phyloP scores from a whole-genome alignment of 192 early-diverging fungal genomes.

The Cetraspora pellucida region DNA sequence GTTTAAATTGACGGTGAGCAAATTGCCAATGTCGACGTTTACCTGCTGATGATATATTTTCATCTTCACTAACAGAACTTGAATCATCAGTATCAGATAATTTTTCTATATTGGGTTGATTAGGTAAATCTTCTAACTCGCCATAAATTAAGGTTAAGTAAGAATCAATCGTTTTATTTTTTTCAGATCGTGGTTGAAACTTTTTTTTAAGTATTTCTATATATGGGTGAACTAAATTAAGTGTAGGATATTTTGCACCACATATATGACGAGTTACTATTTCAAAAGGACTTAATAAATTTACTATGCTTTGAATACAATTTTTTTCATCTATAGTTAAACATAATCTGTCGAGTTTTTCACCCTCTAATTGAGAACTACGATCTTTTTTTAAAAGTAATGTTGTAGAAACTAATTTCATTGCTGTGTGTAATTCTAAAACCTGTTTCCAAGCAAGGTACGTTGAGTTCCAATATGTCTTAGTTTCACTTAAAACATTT shows the following conservation, averaged over 20 bases:
- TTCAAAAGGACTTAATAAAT: no score
- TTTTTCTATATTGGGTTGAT: neutral
- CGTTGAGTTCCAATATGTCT: neutral
- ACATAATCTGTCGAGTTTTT: neutral
- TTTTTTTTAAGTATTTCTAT: neutral
- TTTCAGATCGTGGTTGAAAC: neutral
- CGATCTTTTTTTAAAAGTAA: neutral
- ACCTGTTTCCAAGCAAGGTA: neutral
- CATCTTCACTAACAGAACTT: conserved; percentile 3
- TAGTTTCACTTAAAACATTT: neutral
- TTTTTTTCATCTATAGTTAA: neutral
- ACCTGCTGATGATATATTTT: neutral
- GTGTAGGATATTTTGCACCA: no score
- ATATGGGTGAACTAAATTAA: neutral
- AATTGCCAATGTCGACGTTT: neutral
- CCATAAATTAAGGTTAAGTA: neutral
- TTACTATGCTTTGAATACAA: no score
- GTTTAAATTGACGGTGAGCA: neutral
- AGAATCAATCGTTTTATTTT: neutral
- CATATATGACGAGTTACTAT: no score
- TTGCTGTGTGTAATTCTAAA: neutral
- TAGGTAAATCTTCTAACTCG: no score
- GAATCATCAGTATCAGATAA: neutral
- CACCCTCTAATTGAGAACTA: neutral
- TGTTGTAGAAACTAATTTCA: neutral